Evolutionary conservation across 768 basidiomycete species (phyloP).

Genomic region (Hygrophorus pudorinus): DNA sequence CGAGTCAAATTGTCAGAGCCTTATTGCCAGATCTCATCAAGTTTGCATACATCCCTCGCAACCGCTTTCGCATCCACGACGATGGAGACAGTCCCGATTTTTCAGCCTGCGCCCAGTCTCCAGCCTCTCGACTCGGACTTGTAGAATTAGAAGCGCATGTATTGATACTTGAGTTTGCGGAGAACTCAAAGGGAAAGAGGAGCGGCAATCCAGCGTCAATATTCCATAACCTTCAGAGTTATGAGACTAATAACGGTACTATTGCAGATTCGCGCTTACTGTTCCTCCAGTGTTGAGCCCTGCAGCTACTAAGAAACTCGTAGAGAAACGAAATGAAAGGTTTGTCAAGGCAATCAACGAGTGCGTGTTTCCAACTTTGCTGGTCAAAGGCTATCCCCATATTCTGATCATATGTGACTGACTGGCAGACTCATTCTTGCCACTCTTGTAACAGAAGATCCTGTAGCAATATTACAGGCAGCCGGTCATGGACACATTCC

Average conservation of each 20-base stretch:
- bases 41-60: constrained; percentile 70
- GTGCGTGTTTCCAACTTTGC: constrained; percentile 24
- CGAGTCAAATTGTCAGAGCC: constrained; percentile 33
- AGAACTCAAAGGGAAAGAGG: constrained; percentile 26
- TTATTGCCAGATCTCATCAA: constrained; percentile 74
- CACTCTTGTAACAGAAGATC: constrained; percentile 42
- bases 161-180: constrained; percentile 35
- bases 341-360: constrained; percentile 63
- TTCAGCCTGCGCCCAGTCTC: constrained; percentile 22
- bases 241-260: constrained; percentile 5
- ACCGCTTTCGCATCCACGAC: constrained; percentile 48
- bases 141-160: constrained; percentile 25
- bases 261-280: constrained; percentile 16
- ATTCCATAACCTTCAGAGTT: background rate
- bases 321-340: constrained; percentile 57
- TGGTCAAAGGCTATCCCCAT: background rate
- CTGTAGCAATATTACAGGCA: constrained; percentile 50
- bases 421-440: constrained; percentile 46
- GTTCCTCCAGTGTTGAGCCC: constrained; percentile 37
- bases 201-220: constrained; percentile 20
- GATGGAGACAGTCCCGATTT: constrained; percentile 34
- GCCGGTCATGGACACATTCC: constrained; percentile 69
- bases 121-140: constrained; percentile 30
- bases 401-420: background rate
- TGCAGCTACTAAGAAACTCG: constrained; percentile 52